A percentile compares a stretch with the other conserved stretches of the same genome.
Conservation (phyloP, 2,329 filamentous ascomycete species). For the Leptographium procerum region DNA sequence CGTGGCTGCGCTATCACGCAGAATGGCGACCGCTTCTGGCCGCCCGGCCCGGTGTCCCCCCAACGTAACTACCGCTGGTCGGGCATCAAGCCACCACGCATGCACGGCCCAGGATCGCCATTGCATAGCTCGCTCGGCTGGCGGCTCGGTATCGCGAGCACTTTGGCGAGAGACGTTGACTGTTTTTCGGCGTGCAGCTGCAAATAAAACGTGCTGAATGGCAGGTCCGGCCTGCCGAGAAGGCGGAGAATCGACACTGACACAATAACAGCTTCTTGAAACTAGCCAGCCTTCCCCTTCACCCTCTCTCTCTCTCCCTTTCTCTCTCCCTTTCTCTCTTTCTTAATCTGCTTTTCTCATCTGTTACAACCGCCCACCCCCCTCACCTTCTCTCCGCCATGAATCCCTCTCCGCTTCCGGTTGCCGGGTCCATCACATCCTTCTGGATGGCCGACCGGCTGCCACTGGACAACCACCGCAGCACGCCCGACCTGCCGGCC, state of each 20-base stretch:
- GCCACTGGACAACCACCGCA: conserved; percentile 28
- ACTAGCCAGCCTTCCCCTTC: too few species aligned
- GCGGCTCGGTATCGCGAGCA: neutral
- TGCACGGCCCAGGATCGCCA: neutral
- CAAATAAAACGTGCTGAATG: neutral
- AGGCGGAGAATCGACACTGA: too few species aligned
- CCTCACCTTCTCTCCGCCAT: neutral
- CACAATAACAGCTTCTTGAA: too few species aligned
- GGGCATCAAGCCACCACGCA: too few species aligned
- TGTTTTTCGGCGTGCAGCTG: neutral
- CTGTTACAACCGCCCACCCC: neutral
- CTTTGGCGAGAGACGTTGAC: too few species aligned
- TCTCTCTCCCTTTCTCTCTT: neutral
- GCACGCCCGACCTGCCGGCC: conserved; percentile 23
- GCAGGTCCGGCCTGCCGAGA: neutral
- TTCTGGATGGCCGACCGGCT: conserved; percentile 29
- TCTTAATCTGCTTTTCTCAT: neutral
- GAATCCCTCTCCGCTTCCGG: conserved; percentile 12
- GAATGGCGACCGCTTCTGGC: neutral
- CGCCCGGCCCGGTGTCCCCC: neutral
- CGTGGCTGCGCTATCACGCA: neutral
- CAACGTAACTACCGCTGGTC: neutral
- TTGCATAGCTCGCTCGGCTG: neutral
- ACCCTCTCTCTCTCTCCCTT: neutral
- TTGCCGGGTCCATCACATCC: conserved; percentile 17